Base-by-base conservation (phyloP, 2,329 filamentous ascomycete species). In the Neopestalotiopsis sp. region DNA sequence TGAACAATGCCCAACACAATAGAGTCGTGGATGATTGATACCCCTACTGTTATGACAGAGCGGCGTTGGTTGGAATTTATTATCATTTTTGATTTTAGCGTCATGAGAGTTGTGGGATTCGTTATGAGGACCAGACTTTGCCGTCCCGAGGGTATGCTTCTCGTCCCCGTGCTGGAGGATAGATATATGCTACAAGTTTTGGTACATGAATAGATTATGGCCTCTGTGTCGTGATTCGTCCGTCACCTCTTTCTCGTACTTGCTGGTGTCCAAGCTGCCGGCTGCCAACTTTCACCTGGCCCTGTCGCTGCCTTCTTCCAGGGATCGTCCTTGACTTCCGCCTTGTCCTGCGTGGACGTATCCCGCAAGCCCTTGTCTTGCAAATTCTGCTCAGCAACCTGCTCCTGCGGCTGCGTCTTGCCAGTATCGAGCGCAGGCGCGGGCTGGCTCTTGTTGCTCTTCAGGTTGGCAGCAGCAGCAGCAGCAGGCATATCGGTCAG, bases 251-350 rank as follows among this genome's bases (percentile, higher is more conserved):
- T 82, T 38, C 77, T 63, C 28, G 76, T 68, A n/a, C 82, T 72
- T 2, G 79, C 78, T 4, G 89, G 89, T 4, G 78, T 81, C 91
- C 91, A 93, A 3, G 88, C 81, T 62, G 87, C 76, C 0, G 91
- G 91, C 78, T 92, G 89, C 90, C 90, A 93, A n/a, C 80, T 83
- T 76, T 92, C 90, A 67, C 90, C 84, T 0, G 89, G 88, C 0
- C 84, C 82, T n/a, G 78, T 75, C 24, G 75, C 82, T 1, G 85
- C 83, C 71, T 83, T 84, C 38, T 86, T 86, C 90, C 90, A 92
- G 2, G 90, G 90, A 75, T 91, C 84, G 1, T 80, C 73, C 3
- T 68, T 70, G 14, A 70, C 67, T 14, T 69, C 67, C 42, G 56
- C 66, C 24, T 32, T 61, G 40, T 24, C 67, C 56, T 57, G 66